Evolutionary conservation across 306 rosid species (phyloP), one percentile per base, ranked within the genome.

Genomic region (Vigna reflexopilosa): DNA sequence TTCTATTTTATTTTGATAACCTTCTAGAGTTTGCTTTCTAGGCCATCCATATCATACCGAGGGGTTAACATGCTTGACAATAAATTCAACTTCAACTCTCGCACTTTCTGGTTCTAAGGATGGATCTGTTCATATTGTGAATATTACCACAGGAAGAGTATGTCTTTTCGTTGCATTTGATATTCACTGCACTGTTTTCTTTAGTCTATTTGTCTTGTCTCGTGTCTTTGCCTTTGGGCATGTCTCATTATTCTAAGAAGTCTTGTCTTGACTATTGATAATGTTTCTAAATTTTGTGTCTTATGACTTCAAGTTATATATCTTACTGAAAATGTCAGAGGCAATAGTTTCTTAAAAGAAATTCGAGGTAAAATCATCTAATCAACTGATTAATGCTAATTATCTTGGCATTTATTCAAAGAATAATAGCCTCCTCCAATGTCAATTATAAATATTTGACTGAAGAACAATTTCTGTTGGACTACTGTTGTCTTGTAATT

Each of bases 31-130:
- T 50, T 88, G 51, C 77, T 72, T 26, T 26, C 28, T 71, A 95
- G 99, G 98, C 59, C 90, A 95, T 75, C 97, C 93, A 1, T 93
- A 88, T 87, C 98, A 95, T 67, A 81, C 90, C 4, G 84, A 86
- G 76, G 97, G 91, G 58, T 72, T 95, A 86, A 93, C 98, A 68
- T 93, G 94, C 73, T 82, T 95, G 90, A 80, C 98, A 26, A 83
- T 95, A 75, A 91, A 83, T 86, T 83, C 94, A 28, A 89, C 85
- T 81, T 95, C 98, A 24, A 77, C 87, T 34, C 86, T 90, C 64
- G 97, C 93, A 32, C 78, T 93, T 64, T 83, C 98, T 73, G 98
- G 98, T 84, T 90, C 98, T 54, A 85, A 78, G 83, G 97, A 95
- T 86, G 92, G 96, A 61, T 93, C 95, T 76, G 85, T 85, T 48